Base-by-base conservation (phyloP, 495 filamentous ascomycete species). In the Monascus purpureus region DNA sequence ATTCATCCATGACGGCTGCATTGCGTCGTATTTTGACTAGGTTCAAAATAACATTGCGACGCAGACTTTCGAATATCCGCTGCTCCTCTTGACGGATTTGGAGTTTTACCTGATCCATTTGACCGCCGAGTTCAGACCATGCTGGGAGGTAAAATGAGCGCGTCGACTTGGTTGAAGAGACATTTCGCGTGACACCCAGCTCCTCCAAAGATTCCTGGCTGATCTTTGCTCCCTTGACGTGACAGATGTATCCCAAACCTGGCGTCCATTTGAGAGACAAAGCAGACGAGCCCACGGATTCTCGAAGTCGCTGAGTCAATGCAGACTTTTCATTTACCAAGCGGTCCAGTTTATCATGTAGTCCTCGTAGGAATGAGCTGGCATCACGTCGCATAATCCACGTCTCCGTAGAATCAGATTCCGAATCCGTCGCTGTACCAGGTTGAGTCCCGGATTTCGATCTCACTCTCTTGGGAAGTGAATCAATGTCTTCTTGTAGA, bases 321-420 rank as follows among this genome's bases (percentile, higher is more conserved):
- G 46, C 28, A 8, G 41, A 29, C 40, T 82, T 90, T 33, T 78
- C 65, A 18, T 55, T 39, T 6, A 63, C 46, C 8, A 93, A 55
- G 2, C 43, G 28, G 9, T 70, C 65, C 8, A 97, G 59, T 25
- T 71, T 53, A 6, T 48, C 43, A 49, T 96, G 90, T 0, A 94
- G 69, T 1, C 52, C 46, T 29, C 62, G 40, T n/a, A 96, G 61
- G 2, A 47, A 63, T 2, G 49, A 37, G 38, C 80, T 92, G 12
- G 90, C 87, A 38, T 66, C 57, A 23, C 43, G 52, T 42, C 82
- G 76, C 82, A 96, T 93, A 42, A 92, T 79, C 80, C 88, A 97
- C 3, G 73, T 65, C 35, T 90, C 65, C 35, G 70, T 39, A 31
- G 57, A 41, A 6, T 41, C 42, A 4, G 39, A 35, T 7, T 66